A percentile compares a stretch with the other conserved stretches of the same genome.
phyloP scores from a whole-genome alignment of 768 basidiomycete genomes.

The Kwoniella bestiolae region DNA sequence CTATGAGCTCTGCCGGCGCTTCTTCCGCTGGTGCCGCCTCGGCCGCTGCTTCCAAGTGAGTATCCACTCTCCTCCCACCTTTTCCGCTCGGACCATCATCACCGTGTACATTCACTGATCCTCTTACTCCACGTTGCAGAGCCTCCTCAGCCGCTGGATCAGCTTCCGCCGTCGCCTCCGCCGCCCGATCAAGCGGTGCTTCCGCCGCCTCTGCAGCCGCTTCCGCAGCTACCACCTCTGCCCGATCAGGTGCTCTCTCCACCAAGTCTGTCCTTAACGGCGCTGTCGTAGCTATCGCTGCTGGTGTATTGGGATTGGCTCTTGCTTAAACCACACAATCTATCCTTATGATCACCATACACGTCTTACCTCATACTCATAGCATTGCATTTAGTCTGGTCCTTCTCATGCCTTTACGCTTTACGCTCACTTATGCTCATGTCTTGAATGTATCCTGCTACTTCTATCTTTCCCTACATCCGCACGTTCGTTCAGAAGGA shows the following conservation, averaged over 20 bases:
- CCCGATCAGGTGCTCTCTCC: conserved; percentile 14
- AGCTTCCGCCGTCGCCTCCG: conserved; percentile 12
- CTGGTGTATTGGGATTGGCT: conserved; percentile 35
- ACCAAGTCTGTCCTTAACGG: conserved; percentile 23
- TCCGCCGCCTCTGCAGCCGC: conserved; percentile 29
- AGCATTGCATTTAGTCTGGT: not conserved
- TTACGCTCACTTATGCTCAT: conserved; percentile 5
- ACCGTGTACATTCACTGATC: not conserved
- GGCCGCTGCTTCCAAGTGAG: conserved; percentile 25
- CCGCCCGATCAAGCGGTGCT: conserved; percentile 9
- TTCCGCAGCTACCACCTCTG: conserved; percentile 23
- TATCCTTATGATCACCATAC: not conserved
- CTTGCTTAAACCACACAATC: not conserved
- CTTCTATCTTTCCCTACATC: not conserved
- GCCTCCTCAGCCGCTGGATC: conserved; percentile 24
- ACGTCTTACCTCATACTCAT: not conserved
- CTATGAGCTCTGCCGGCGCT: conserved; percentile 4
- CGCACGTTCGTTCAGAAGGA: too few relatives aligned
- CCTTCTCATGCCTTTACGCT: not conserved
- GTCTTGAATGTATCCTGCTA: conserved; percentile 9
- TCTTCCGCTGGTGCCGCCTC: conserved; percentile 13
- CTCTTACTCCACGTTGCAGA: not conserved
- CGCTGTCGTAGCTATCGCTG: conserved; percentile 37
- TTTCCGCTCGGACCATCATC: not conserved
- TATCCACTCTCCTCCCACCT: not conserved